Conservation (phyloP, 2,329 filamentous ascomycete species). For the Colletotrichum echinochloae region DNA sequence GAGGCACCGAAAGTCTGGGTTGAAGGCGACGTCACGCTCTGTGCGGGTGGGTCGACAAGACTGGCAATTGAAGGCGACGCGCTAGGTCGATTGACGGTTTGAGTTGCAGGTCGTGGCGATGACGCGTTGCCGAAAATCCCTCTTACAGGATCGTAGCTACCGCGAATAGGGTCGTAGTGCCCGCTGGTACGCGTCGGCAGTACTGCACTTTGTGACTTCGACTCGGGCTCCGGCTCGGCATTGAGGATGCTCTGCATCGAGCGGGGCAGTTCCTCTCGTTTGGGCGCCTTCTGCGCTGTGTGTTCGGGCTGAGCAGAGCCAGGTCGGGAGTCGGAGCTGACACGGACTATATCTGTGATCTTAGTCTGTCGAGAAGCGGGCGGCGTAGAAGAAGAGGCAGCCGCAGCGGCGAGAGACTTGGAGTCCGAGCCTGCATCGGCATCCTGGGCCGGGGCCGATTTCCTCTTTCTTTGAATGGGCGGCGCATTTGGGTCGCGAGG, state of each 20-base stretch:
- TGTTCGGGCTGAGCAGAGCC: constrained; percentile 48
- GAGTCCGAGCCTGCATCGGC: constrained; percentile 51
- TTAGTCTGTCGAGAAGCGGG: constrained; percentile 52
- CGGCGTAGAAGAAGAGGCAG: constrained; percentile 42
- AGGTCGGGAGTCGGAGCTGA: constrained; percentile 44
- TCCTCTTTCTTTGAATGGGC: constrained; percentile 66
- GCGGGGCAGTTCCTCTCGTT: constrained; percentile 63
- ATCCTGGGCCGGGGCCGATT: constrained; percentile 57
- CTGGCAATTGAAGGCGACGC: constrained; percentile 93
- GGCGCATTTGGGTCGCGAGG: constrained; percentile 70
- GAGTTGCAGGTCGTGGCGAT: constrained; percentile 62
- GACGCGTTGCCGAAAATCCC: constrained; percentile 55
- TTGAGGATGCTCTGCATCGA: constrained; percentile 70
- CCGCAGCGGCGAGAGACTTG: constrained; percentile 49
- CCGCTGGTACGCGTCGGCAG: constrained; percentile 73
- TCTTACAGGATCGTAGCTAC: constrained; percentile 74
- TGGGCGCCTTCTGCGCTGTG: constrained; percentile 59
- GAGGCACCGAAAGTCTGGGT: constrained; percentile 43
- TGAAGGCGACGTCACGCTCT: constrained; percentile 53
- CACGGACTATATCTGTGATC: constrained; percentile 53
- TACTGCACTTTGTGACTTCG: constrained; percentile 58
- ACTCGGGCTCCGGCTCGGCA: constrained; percentile 57
- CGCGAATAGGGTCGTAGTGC: constrained; percentile 90
- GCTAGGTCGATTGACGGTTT: constrained; percentile 74
- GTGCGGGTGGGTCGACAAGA: constrained; percentile 76